Evolutionary conservation across 2,329 filamentous ascomycete species (phyloP).

Genomic region (Ophiostoma sp.): DNA sequence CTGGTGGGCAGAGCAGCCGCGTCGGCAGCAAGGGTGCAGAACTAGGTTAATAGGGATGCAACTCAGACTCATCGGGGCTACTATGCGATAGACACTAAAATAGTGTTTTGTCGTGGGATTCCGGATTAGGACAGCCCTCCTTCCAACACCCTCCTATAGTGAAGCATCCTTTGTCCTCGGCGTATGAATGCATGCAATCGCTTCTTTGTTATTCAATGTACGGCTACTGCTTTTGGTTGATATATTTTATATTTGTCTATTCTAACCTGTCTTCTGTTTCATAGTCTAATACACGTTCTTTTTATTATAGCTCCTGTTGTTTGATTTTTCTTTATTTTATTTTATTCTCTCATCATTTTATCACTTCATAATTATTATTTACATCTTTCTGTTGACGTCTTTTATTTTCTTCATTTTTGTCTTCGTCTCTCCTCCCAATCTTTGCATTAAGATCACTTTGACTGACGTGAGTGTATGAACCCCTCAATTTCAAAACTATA

Average conservation of each 20-base stretch:
- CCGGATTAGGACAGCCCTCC: slow-evolving; percentile 1
- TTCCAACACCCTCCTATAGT: background rate
- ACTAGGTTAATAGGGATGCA: background rate
- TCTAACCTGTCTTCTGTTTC: background rate
- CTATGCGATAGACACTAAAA: background rate
- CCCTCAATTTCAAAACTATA: no score
- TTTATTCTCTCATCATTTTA: no score
- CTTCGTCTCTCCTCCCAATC: no score
- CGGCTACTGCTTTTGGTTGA: background rate
- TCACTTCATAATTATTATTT: no score
- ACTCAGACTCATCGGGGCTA: background rate
- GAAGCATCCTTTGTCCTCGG: background rate
- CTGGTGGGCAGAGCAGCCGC: background rate
- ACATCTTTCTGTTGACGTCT: no score
- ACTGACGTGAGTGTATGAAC: no score
- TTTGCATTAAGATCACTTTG: no score
- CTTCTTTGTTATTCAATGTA: background rate
- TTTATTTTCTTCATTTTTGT: no score
- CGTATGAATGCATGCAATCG: background rate
- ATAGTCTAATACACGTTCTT: background rate
- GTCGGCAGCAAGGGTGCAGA: background rate
- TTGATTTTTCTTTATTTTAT: no score
- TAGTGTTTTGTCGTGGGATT: background rate
- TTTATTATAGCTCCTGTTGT: no score
- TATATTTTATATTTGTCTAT: background rate